Base-by-base conservation (phyloP, 2,329 filamentous ascomycete genomes). In the Podosphaera fusca region DNA sequence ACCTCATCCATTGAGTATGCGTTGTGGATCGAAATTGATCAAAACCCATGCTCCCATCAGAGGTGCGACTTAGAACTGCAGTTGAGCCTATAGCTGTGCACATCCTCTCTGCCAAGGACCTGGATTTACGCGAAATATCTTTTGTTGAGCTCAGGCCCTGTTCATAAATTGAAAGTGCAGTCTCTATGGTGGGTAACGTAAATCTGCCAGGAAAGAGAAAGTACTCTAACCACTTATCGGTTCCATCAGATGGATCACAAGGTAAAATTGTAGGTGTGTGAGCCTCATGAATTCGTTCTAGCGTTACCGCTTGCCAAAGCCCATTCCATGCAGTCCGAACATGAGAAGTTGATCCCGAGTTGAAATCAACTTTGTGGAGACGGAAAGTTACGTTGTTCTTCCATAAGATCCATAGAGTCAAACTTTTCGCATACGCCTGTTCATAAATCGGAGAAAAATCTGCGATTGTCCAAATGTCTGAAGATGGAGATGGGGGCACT, bases 121-220 rank as follows among this genome's bases (percentile, higher is more conserved):
- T 74, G 56, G 69, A 71, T 49, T 75, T 74, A 3, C 69, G 69
- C 67, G 65, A 1, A 68, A 64, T 33, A 70, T 70, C 51, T 70
- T 74, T 55, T 12, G 36, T n/a, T 62, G 66, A 67, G 10, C 63
- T 71, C 59, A 76, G 70, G 12, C 75, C 84, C 61, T 82, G 80
- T 67, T 87, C 82, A 64, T 94, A 95, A 58, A 94, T 85, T 33
- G 78, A 74, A 38, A 96, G 72, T 1, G 89, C 86, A 14, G 87
- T 87, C 67, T 95, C 87, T 12, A 98, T 73, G 0, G 87, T 89
- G 6, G 85, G 75, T 38, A 75, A 76, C 0, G 85, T 84, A 66
- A 94, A 96, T 56, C 84, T 80, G 14, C 87, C 87, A 1, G 92
- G 90, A 59, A 80, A 81, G 63, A 96, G 77, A 58, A 98, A 80